Percentiles rank a stretch among this genome's conserved stretches.
Conservation (phyloP, 305 asterid genomes). For the Withania somnifera region DNA sequence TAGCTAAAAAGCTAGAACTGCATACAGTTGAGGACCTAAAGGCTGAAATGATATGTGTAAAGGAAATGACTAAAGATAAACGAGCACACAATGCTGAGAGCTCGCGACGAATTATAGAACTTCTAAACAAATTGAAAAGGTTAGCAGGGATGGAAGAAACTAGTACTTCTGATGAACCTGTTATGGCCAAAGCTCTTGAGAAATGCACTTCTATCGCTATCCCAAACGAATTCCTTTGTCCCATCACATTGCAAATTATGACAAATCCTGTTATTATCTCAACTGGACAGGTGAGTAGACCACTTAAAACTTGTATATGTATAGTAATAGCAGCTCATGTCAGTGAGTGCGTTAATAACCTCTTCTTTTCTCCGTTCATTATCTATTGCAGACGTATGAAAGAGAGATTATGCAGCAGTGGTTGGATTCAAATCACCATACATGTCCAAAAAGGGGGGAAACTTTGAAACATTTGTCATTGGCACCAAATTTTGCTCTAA, state of each 20-base stretch:
- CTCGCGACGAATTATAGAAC: slow-evolving; percentile 38
- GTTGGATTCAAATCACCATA: slow-evolving; percentile 51
- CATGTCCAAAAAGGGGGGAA: slow-evolving; percentile 80
- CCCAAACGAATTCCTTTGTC: slow-evolving; percentile 79
- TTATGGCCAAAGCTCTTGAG: slow-evolving; percentile 13
- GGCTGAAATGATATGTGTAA: slow-evolving; percentile 44
- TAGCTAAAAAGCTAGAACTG: slow-evolving; percentile 59
- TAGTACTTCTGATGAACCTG: slow-evolving; percentile 4
- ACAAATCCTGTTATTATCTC: slow-evolving; percentile 80
- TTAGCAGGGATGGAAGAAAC: slow-evolving; percentile 42
- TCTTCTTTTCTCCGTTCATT: background rate
- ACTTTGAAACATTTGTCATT: slow-evolving; percentile 32
- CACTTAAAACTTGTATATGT: background rate
- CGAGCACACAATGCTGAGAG: slow-evolving; percentile 31
- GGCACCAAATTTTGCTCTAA: slow-evolving; percentile 71
- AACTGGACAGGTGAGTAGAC: slow-evolving; percentile 62
- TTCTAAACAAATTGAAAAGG: slow-evolving; percentile 46
- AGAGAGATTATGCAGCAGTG: slow-evolving; percentile 74
- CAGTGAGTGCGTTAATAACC: background rate
- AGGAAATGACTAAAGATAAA: slow-evolving; percentile 42
- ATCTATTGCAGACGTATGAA: slow-evolving; percentile 58
- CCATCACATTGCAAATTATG: slow-evolving; percentile 83
- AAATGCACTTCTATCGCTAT: slow-evolving; percentile 24
- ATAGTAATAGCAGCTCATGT: background rate
- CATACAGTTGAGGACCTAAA: slow-evolving; percentile 45